These are phyloP conservation scores for Pterulicium gracile DNA, from an alignment of 1,284 basidiomycete genomes.

Conservation along the genomic window DNA sequence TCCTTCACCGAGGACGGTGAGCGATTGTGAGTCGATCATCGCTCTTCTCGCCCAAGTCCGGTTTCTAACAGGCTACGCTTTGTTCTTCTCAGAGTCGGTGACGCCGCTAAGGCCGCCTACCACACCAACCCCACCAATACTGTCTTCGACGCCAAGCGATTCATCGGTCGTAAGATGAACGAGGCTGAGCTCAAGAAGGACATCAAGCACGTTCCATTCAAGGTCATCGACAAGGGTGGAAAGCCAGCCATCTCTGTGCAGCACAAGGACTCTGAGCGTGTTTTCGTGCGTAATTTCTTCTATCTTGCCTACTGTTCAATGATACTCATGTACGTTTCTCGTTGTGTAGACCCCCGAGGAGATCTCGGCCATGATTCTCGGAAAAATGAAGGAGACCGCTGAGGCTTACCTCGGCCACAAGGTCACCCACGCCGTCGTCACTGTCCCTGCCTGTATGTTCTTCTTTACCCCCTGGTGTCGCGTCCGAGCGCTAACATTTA, in stretches of 20 bases:
- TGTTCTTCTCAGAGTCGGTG: conserved; percentile 46
- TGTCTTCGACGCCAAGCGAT: conserved; percentile 95
- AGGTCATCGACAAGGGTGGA: conserved; percentile 66
- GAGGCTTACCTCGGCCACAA: conserved; percentile 96
- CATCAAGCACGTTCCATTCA: conserved; percentile 86
- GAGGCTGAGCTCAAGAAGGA: conserved; percentile 75
- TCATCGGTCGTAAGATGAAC: conserved; percentile 83
- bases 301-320: neutral
- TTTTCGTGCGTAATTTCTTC: conserved; percentile 51
- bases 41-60: neutral
- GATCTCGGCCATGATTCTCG: conserved; percentile 89
- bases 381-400: conserved; percentile 99
- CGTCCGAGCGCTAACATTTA: conserved; percentile 1
- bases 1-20: conserved; percentile 79
- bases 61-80: neutral
- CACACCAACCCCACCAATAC: conserved; percentile 88
- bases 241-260: conserved; percentile 84
- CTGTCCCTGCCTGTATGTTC: conserved; percentile 81
- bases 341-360: conserved; percentile 77
- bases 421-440: conserved; percentile 97
- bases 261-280: conserved; percentile 79
- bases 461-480: conserved; percentile 1
- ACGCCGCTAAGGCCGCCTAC: conserved; percentile 72
- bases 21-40: conserved; percentile 59
- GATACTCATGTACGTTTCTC: conserved; percentile 6